phyloP scores from a whole-genome alignment of 352 stramenopile species.

The Pythium aristosporum region DNA sequence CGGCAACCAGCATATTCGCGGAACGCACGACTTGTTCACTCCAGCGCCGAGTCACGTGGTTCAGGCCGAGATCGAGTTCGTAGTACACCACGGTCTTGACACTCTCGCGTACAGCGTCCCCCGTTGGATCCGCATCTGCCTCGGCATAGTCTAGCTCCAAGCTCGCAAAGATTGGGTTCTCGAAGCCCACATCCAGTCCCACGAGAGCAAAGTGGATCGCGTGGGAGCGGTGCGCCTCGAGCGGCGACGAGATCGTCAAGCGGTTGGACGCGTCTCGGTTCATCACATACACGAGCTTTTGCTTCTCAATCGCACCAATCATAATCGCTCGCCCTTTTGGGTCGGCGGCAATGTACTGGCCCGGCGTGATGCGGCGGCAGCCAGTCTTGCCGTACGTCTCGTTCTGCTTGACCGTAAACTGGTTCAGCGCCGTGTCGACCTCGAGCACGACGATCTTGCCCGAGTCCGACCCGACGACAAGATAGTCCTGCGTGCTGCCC shows the following conservation, averaged over 20 bases:
- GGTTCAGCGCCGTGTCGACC: conserved; percentile 78
- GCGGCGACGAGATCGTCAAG: conserved; percentile 96
- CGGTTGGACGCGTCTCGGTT: conserved; percentile 94
- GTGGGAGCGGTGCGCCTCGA: conserved; percentile 97
- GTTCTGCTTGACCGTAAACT: conserved; percentile 88
- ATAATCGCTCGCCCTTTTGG: conserved; percentile 97
- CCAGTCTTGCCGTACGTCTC: conserved; percentile 97
- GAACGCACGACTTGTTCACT: conserved; percentile 85
- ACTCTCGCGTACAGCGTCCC: conserved; percentile 54
- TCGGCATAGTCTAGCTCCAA: conserved; percentile 96
- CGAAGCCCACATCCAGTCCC: conserved; percentile 97
- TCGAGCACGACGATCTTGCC: conserved; percentile 96
- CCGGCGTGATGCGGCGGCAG: conserved; percentile 95
- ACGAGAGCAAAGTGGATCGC: conserved; percentile 95
- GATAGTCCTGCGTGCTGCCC: conserved; percentile 91
- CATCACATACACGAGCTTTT: conserved; percentile 99
- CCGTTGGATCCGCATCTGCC: conserved; percentile 78
- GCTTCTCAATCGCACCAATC: conserved; percentile 96
- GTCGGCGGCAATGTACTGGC: conserved; percentile 97
- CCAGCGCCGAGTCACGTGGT: conserved; percentile 98
- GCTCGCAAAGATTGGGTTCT: conserved; percentile 98
- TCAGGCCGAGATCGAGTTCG: conserved; percentile 98
- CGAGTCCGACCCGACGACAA: conserved; percentile 95
- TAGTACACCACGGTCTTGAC: conserved; percentile 98
- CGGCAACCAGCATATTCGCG: conserved; percentile 94